These are phyloP conservation scores for Fusarium domesticum DNA, from an alignment of 2,329 filamentous ascomycete genomes.

Conservation along the genomic window DNA sequence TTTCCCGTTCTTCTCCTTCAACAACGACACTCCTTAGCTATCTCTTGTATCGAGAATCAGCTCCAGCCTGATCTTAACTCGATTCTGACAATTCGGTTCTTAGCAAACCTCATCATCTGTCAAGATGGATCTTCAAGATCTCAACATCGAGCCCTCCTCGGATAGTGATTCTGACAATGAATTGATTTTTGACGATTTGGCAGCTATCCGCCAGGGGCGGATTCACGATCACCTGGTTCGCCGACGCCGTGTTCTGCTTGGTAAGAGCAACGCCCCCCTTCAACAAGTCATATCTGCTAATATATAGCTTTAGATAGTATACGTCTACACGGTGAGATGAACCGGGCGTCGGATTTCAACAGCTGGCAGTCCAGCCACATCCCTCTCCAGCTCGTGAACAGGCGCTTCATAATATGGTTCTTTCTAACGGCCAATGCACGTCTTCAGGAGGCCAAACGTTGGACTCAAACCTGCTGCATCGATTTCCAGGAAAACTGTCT, in stretches of 20 bases:
- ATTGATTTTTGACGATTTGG: no score
- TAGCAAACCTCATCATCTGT: not conserved
- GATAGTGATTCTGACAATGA: not conserved
- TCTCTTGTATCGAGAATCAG: no score
- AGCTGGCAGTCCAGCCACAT: constrained; percentile 16
- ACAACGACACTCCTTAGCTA: no score
- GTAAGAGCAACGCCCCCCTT: no score
- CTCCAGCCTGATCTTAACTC: no score
- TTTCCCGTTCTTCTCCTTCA: no score
- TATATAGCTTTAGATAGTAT: no score
- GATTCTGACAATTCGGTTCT: no score
- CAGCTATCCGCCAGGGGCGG: no score
- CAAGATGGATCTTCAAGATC: not conserved
- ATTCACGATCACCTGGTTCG: no score
- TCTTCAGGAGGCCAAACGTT: constrained; percentile 20
- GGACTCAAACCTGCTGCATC: constrained; percentile 18
- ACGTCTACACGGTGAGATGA: not conserved
- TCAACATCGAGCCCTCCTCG: not conserved
- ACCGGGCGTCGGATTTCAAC: constrained; percentile 4
- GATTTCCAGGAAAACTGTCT: constrained; percentile 31
- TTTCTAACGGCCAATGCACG: constrained; percentile 22
- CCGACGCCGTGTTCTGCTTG: no score
- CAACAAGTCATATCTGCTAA: no score
- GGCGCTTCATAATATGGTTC: constrained; percentile 20
- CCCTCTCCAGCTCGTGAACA: constrained; percentile 22